Evolutionary conservation across 768 basidiomycete genomes (phyloP).

Genomic region (Lactarius vividus): DNA sequence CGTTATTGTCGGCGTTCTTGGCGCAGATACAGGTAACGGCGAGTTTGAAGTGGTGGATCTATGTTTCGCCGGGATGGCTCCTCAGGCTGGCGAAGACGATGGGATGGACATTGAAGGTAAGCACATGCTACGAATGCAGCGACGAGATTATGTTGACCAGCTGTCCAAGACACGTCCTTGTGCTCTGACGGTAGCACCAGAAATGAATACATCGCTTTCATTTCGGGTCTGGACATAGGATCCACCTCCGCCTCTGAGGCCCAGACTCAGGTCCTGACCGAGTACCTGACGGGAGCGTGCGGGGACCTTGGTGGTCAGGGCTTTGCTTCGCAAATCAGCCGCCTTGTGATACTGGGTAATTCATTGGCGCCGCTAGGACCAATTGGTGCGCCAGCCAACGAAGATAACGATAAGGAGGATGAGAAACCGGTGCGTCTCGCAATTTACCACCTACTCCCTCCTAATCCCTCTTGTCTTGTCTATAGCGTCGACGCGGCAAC

Average conservation of each 20-base stretch:
- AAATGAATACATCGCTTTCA: slow-evolving; percentile 76
- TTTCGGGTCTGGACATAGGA: slow-evolving; percentile 85
- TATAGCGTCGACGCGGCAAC: slow-evolving; percentile 63
- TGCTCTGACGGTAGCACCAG: background rate
- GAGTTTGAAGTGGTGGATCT: slow-evolving; percentile 93
- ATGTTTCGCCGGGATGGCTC: slow-evolving; percentile 81
- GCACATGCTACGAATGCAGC: slow-evolving; percentile 28
- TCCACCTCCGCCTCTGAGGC: slow-evolving; percentile 59
- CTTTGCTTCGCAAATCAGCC: slow-evolving; percentile 68
- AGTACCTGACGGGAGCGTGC: slow-evolving; percentile 83
- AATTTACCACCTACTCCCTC: background rate
- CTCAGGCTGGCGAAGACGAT: slow-evolving; percentile 45
- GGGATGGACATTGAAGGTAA: slow-evolving; percentile 72
- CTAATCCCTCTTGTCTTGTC: background rate
- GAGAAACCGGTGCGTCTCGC: slow-evolving; percentile 50
- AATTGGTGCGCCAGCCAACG: slow-evolving; percentile 33
- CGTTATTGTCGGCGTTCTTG: slow-evolving; percentile 84
- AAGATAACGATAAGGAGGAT: slow-evolving; percentile 39
- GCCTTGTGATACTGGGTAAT: slow-evolving; percentile 88
- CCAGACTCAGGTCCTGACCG: slow-evolving; percentile 81
- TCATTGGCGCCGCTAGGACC: slow-evolving; percentile 58
- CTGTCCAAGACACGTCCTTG: slow-evolving; percentile 4
- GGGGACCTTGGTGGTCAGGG: slow-evolving; percentile 67
- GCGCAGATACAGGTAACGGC: slow-evolving; percentile 83
- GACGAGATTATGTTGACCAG: slow-evolving; percentile 20